Percentiles rank a stretch among this genome's conserved stretches.
Evolutionary conservation across 2,329 filamentous ascomycete species (phyloP).

Genomic region (Trichoderma harzianum): DNA sequence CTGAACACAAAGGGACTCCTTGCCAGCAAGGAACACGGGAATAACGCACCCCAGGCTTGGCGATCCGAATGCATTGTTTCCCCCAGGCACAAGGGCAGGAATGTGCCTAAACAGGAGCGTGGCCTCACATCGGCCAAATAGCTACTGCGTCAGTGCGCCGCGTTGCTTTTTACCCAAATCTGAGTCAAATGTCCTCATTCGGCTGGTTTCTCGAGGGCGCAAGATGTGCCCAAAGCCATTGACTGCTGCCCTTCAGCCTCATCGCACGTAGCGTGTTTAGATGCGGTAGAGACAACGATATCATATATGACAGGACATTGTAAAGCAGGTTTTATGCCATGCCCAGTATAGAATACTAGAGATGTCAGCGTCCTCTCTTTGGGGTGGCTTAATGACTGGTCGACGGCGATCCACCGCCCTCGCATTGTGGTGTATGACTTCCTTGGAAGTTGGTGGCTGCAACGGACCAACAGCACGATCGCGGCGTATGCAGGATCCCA

Average conservation of each 20-base stretch:
- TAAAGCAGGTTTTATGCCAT: neutral
- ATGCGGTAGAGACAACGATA: neutral
- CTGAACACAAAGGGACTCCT: neutral
- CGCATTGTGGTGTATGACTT: neutral
- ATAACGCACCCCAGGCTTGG: neutral
- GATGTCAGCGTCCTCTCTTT: neutral
- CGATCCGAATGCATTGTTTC: constrained; percentile 2
- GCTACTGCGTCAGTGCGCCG: neutral
- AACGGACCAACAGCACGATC: neutral
- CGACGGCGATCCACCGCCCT: constrained; percentile 11
- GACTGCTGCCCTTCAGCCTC: neutral
- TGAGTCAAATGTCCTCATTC: neutral
- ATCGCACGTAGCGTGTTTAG: neutral
- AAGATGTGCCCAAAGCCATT: neutral
- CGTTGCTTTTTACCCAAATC: neutral
- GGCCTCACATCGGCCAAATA: neutral
- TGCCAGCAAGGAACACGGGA: neutral
- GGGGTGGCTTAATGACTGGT: neutral
- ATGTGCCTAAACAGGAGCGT: neutral
- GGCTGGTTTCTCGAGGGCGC: neutral
- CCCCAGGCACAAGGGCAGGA: neutral
- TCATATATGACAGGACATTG: neutral
- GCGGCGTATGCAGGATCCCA: neutral
- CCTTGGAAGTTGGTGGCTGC: neutral
- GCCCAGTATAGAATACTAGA: neutral